Percentiles rank a stretch among this genome's conserved stretches.
Evolutionary conservation across 805 yeast species (phyloP).

Genomic region (Lipomyces anomalus): DNA sequence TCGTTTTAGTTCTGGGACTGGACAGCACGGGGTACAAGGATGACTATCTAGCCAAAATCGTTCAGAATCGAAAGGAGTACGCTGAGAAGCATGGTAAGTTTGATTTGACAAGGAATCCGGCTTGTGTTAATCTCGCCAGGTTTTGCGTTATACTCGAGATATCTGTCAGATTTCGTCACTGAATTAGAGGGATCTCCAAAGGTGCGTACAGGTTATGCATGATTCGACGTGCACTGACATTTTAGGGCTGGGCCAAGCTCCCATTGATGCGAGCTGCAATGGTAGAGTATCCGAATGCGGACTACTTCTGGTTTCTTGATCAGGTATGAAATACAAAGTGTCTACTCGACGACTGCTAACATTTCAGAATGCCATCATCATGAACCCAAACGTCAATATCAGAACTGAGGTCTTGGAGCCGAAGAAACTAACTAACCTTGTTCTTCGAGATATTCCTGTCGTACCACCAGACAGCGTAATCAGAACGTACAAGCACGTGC

Average conservation of each 20-base stretch:
- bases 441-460: slow-evolving; percentile 66
- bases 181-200: slow-evolving; percentile 5
- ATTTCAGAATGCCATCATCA: slow-evolving; percentile 63
- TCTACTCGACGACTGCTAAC: neutral
- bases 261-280: slow-evolving; percentile 77
- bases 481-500: slow-evolving; percentile 59
- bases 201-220: no score
- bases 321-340: slow-evolving; percentile 4
- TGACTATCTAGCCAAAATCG: slow-evolving; percentile 57
- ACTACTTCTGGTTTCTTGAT: slow-evolving; percentile 85
- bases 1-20: slow-evolving; percentile 70
- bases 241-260: slow-evolving; percentile 58
- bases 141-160: slow-evolving; percentile 79
- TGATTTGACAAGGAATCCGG: neutral
- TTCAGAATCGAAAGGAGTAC: slow-evolving; percentile 83
- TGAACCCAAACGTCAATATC: slow-evolving; percentile 61
- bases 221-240: no score
- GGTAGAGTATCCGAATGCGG: slow-evolving; percentile 86
- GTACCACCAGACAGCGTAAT: slow-evolving; percentile 63
- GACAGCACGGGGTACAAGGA: slow-evolving; percentile 64
- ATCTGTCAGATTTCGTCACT: slow-evolving; percentile 66
- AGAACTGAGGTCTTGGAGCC: slow-evolving; percentile 54
- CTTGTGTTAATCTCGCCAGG: neutral
- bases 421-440: slow-evolving; percentile 54
- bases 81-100: slow-evolving; percentile 74